Evolutionary conservation across 1,284 basidiomycete genomes (phyloP), one percentile per base, ranked within the genome.

Genomic region (Trametes polyzona): DNA sequence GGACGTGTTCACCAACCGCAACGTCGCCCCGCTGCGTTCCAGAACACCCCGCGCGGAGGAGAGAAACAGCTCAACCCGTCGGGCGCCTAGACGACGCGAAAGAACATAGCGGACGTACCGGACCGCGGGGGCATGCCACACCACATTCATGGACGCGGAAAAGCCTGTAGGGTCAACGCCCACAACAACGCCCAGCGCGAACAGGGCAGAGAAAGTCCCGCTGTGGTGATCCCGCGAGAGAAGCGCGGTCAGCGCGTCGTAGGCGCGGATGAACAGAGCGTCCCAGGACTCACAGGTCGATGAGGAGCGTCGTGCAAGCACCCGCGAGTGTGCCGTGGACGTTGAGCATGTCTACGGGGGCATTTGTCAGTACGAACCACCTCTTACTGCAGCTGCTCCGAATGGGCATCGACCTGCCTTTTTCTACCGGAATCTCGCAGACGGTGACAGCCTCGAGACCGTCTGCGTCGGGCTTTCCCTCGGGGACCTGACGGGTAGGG

Each of bases 291-390:
- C 56, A 72, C 70, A 68, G 51, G 44, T 72, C 70, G 17, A 72
- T 33, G 29, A 71, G 42, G 43, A 64, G 65, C 19, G 55, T 57
- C 6, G 64, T 61, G 40, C 66, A 70, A 1, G 62, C 60, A 0
- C 70, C 70, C 1, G 69, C 55, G 4, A 72, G 50, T 6, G 60
- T 57, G 12, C 67, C 64, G 36, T 68, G 66, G 8, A 67, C 63
- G 46, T 71, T 71, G 14, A 71, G 62, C 70, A 71, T 71, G 4
- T 54, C 70, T 72, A n/a, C n/a, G 21, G 21, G 16, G 21, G 23
- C 37, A 32, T 33, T 14, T 21, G 29, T n/a, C 23, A 46, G 23
- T 17, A 17, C 29, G n/a, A 21, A 27, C 14, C 29, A 9, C 10
- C 16, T n/a, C 30, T 7, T 33, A 26, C 36, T n/a, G 41, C 35